Evolutionary conservation across 164 flowering plant genomes (phyloP).

Genomic region (Aristolochia contorta): DNA sequence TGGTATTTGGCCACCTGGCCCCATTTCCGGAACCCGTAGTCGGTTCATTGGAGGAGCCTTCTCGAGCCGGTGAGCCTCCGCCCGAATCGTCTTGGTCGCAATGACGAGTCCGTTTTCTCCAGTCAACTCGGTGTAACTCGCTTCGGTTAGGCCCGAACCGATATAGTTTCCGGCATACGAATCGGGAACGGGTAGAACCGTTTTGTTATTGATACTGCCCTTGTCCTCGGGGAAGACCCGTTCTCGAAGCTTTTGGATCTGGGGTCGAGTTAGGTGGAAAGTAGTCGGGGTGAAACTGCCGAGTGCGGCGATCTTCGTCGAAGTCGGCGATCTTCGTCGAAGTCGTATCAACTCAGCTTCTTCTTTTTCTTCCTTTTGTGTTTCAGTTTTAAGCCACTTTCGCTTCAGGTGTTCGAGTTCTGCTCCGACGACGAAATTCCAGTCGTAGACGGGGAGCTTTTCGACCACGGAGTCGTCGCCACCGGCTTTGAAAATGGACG

Average conservation of each 20-base stretch:
- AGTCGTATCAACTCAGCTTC: not conserved
- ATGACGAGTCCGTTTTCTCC: constrained; percentile 23
- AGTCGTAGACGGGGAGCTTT: constrained; percentile 2
- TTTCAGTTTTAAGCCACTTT: not conserved
- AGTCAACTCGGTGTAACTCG: constrained; percentile 6
- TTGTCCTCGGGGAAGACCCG: not conserved
- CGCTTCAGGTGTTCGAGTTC: not conserved
- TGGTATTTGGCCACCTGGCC: not conserved
- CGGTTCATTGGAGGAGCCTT: constrained; percentile 6
- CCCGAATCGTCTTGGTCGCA: constrained; percentile 19
- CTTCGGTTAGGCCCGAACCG: not conserved
- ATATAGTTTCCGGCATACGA: constrained; percentile 49
- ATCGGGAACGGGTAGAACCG: constrained; percentile 16
- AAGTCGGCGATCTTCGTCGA: too few species aligned
- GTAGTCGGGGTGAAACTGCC: not conserved
- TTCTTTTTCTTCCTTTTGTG: not conserved
- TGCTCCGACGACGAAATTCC: too few species aligned
- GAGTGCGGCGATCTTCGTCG: not conserved
- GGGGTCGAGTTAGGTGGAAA: not conserved
- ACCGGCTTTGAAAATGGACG: not conserved
- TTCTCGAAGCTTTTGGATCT: constrained; percentile 4
- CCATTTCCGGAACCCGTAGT: constrained; percentile 9
- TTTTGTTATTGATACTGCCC: too few species aligned
- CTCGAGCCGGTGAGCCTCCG: constrained; percentile 9
- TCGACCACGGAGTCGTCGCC: not conserved